Evolutionary conservation across 2,329 filamentous ascomycete genomes (phyloP).

Genomic region (Tolypocladium tropicale): DNA sequence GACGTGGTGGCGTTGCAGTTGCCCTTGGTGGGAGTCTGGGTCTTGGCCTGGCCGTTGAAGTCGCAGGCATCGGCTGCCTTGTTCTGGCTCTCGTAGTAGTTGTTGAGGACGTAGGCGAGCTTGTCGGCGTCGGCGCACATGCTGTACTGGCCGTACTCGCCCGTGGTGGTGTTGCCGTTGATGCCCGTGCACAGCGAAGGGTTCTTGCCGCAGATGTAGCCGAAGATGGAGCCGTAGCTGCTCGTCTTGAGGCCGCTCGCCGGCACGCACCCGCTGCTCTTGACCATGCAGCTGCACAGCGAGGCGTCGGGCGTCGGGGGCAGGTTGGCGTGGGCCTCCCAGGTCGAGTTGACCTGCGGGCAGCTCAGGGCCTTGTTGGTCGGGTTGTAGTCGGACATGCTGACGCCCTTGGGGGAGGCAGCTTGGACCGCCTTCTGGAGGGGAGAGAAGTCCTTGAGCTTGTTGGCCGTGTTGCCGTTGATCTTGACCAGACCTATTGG

Average conservation of each 20-base stretch:
- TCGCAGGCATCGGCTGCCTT: constrained; percentile 49
- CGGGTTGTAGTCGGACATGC: constrained; percentile 60
- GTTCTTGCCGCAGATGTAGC: constrained; percentile 56
- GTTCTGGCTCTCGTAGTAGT: constrained; percentile 53
- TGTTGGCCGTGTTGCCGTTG: constrained; percentile 45
- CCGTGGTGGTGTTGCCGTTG: constrained; percentile 31
- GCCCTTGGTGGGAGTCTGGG: constrained; percentile 28
- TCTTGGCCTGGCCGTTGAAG: constrained; percentile 57
- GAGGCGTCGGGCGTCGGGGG: constrained; percentile 71
- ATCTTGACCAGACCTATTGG: constrained; percentile 57
- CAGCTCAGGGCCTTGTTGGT: constrained; percentile 65
- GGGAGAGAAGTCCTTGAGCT: constrained; percentile 63
- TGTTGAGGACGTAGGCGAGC: constrained; percentile 63
- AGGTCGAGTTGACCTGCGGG: constrained; percentile 53
- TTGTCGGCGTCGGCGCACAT: constrained; percentile 65
- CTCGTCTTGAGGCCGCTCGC: constrained; percentile 44
- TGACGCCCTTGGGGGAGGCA: constrained; percentile 55
- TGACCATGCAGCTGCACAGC: constrained; percentile 81
- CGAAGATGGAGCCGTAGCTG: constrained; percentile 62
- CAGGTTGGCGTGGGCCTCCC: constrained; percentile 56
- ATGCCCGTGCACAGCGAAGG: constrained; percentile 56
- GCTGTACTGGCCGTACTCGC: constrained; percentile 60
- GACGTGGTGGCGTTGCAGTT: not conserved
- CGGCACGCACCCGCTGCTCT: constrained; percentile 62
- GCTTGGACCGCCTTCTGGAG: constrained; percentile 61